phyloP scores from a whole-genome alignment of 2,329 filamentous ascomycete species.

The Paraphaeosphaeria sporulosa region DNA sequence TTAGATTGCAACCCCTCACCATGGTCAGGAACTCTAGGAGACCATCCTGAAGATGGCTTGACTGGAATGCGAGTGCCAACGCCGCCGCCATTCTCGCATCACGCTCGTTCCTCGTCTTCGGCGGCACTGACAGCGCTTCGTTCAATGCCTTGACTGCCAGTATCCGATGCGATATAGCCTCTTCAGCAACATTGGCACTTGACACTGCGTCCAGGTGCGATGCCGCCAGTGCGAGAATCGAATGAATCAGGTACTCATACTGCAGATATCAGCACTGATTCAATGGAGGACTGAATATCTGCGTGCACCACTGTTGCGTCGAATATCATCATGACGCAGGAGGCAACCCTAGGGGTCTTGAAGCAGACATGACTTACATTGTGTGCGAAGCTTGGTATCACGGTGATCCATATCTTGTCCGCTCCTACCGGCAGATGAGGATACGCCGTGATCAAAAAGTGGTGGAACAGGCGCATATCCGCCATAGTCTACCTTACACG shows the following conservation, averaged over 20 bases:
- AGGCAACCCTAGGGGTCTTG: neutral
- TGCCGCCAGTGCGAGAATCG: constrained; percentile 72
- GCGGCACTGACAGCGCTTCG: constrained; percentile 45
- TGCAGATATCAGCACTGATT: constrained; percentile 37
- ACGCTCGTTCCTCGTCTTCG: constrained; percentile 39
- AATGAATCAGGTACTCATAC: constrained; percentile 75
- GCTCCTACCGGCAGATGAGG: constrained; percentile 71
- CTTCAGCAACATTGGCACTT: constrained; percentile 59
- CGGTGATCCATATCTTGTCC: constrained; percentile 71
- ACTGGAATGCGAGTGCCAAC: constrained; percentile 48
- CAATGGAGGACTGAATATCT: neutral
- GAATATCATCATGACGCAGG: neutral
- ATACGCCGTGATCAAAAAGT: constrained; percentile 68
- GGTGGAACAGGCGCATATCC: constrained; percentile 74
- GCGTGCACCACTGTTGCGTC: neutral
- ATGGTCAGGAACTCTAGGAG: constrained; percentile 48
- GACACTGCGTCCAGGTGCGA: constrained; percentile 66
- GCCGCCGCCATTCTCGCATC: constrained; percentile 49
- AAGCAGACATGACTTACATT: constrained; percentile 56
- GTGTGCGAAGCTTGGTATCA: constrained; percentile 72
- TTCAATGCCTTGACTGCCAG: constrained; percentile 65
- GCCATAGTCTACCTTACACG: constrained; percentile 49
- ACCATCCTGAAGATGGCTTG: constrained; percentile 47
- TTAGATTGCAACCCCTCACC: constrained; percentile 48
- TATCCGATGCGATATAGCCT: constrained; percentile 70